Percentiles rank a stretch among this genome's conserved stretches.
These are phyloP conservation scores for Alternaria conjuncta DNA, from an alignment of 2,329 filamentous ascomycete species.

Conservation along the genomic window DNA sequence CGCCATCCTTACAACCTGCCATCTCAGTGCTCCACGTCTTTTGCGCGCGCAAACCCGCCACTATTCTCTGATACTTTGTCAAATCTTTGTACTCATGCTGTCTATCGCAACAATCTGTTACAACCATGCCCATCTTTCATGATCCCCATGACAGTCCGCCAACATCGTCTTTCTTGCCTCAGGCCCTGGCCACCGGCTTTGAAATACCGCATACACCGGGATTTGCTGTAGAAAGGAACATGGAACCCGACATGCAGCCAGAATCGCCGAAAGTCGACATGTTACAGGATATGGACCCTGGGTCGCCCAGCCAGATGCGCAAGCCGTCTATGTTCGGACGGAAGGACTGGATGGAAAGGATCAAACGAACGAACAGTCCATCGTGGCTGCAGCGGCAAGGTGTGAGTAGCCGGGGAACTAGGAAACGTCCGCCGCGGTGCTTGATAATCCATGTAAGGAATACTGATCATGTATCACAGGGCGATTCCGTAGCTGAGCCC, in stretches of 20 bases:
- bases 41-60: slow-evolving; percentile 15
- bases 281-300: slow-evolving; percentile 14
- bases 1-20: slow-evolving; percentile 26
- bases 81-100: slow-evolving; percentile 33
- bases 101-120: slow-evolving; percentile 19
- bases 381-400: slow-evolving; percentile 69
- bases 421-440: not conserved
- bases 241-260: slow-evolving; percentile 15
- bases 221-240: slow-evolving; percentile 9
- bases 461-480: slow-evolving; percentile 29
- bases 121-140: slow-evolving; percentile 50
- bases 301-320: slow-evolving; percentile 27
- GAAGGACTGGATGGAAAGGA: slow-evolving; percentile 79
- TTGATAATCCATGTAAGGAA: not conserved
- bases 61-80: slow-evolving; percentile 4
- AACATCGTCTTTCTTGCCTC: slow-evolving; percentile 22
- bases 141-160: slow-evolving; percentile 41
- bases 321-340: slow-evolving; percentile 60
- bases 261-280: slow-evolving; percentile 5
- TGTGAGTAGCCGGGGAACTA: slow-evolving; percentile 48
- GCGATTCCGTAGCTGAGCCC: slow-evolving; percentile 14
- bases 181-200: slow-evolving; percentile 17
- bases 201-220: slow-evolving; percentile 24
- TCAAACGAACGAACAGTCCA: slow-evolving; percentile 80
- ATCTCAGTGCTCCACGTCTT: slow-evolving; percentile 28